These are phyloP conservation scores for Xylaria venustula DNA, from an alignment of 495 filamentous ascomycete species.

Conservation along the genomic window DNA sequence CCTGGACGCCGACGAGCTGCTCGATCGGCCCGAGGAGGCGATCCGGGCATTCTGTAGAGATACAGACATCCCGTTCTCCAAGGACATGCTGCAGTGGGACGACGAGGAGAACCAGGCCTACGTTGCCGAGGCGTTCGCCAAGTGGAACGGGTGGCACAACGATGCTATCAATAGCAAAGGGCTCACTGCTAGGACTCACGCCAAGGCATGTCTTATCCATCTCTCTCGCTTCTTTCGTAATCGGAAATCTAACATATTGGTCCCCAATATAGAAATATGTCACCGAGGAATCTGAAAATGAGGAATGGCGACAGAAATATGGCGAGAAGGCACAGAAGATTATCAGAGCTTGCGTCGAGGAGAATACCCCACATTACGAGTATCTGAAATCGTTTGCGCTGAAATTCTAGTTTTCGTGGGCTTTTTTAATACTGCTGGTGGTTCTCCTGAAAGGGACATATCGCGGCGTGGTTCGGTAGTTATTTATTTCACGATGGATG, in stretches of 20 bases:
- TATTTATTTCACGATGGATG: not conserved
- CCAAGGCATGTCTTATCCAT: conserved; percentile 58
- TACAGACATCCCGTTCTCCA: conserved; percentile 68
- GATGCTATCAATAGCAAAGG: conserved; percentile 80
- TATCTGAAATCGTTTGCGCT: conserved; percentile 89
- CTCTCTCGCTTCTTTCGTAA: not conserved
- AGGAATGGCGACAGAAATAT: conserved; percentile 79
- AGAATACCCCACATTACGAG: conserved; percentile 81
- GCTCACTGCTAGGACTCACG: conserved; percentile 60
- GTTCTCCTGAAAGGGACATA: no score
- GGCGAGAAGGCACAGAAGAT: conserved; percentile 72
- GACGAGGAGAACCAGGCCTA: conserved; percentile 62
- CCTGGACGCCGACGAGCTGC: conserved; percentile 92
- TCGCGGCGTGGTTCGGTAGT: not conserved
- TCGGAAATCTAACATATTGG: not conserved
- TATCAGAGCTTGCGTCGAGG: conserved; percentile 74
- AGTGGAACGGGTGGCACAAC: conserved; percentile 96
- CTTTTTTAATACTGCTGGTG: no score
- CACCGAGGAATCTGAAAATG: conserved; percentile 62
- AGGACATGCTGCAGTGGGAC: conserved; percentile 80
- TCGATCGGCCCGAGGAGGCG: conserved; percentile 73
- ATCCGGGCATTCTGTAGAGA: conserved; percentile 75
- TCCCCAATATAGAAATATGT: conserved; percentile 29
- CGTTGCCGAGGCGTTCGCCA: conserved; percentile 76
- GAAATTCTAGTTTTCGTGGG: conserved; percentile 39